Conservation (phyloP, 1,139 yeast species). For the Tardiomyces digboiensis region DNA sequence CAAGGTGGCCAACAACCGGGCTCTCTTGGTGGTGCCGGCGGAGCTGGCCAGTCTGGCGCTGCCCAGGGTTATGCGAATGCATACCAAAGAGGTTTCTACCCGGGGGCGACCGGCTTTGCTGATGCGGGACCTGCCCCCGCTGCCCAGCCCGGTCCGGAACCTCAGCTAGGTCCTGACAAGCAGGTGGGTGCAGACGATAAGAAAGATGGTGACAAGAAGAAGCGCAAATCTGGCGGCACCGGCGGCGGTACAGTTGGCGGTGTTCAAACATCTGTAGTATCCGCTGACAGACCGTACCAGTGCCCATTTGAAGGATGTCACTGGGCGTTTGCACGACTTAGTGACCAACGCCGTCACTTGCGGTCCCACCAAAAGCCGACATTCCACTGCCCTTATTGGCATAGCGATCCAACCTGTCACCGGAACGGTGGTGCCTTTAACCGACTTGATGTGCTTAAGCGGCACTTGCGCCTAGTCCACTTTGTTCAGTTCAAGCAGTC, state of each 20-base stretch:
- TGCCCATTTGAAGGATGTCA: slow-evolving; percentile 47
- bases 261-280: slow-evolving; percentile 9
- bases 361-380: slow-evolving; percentile 56
- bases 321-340: slow-evolving; percentile 60
- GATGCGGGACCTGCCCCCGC: neutral
- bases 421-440: slow-evolving; percentile 65
- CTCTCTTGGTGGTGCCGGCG: neutral
- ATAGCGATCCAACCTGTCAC: slow-evolving; percentile 57
- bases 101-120: neutral
- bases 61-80: neutral
- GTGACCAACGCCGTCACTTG: slow-evolving; percentile 57
- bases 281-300: slow-evolving; percentile 34
- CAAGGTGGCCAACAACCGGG: neutral
- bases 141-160: neutral
- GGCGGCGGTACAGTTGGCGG: neutral
- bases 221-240: neutral
- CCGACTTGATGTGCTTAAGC: slow-evolving; percentile 57
- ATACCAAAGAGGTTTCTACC: neutral
- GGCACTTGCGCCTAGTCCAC: slow-evolving; percentile 61
- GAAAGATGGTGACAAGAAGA: neutral
- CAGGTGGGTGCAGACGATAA: neutral
- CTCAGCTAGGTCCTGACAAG: neutral
- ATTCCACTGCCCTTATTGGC: slow-evolving; percentile 66
- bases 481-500: slow-evolving; percentile 37
- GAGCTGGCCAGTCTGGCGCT: neutral